Evolutionary conservation across 1,284 basidiomycete genomes (phyloP).

Genomic region (Filobasidium uniguttulatum): DNA sequence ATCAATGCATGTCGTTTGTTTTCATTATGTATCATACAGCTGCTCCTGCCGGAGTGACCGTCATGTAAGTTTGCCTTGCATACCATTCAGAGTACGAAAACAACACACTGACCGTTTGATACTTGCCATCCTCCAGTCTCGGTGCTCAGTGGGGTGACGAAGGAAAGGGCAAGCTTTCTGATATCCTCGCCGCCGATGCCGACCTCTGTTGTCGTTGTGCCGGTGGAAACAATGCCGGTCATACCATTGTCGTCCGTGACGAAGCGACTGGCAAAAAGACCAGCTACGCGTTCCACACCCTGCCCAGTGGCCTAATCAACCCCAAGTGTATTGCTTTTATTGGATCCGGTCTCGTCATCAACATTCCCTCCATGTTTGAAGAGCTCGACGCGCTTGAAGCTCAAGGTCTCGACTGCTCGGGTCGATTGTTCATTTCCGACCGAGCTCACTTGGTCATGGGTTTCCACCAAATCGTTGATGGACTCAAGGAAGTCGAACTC

Average conservation of each 20-base stretch:
- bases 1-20: background rate
- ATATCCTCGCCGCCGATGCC: conserved; percentile 72
- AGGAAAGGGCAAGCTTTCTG: conserved; percentile 90
- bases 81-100: background rate
- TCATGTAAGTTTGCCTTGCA: conserved; percentile 6
- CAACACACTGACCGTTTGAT: background rate
- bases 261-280: conserved; percentile 55
- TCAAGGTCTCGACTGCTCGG: conserved; percentile 82
- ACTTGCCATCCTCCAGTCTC: conserved; percentile 36
- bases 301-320: conserved; percentile 89
- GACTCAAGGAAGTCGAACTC: conserved; percentile 92
- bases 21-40: background rate
- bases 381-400: conserved; percentile 77
- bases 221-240: conserved; percentile 96
- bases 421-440: conserved; percentile 83
- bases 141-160: conserved; percentile 93
- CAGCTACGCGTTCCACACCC: conserved; percentile 88
- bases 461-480: conserved; percentile 98
- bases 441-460: conserved; percentile 95
- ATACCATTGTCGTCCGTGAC: conserved; percentile 84
- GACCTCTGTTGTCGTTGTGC: conserved; percentile 94
- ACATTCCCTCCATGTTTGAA: conserved; percentile 86
- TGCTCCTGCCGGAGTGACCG: conserved; percentile 12
- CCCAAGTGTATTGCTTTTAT: conserved; percentile 74
- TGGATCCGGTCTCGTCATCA: conserved; percentile 87